A percentile compares a stretch with the other conserved stretches of the same genome.
Evolutionary conservation across 305 asterid genomes (phyloP).

Genomic region (Petunia hybrid): DNA sequence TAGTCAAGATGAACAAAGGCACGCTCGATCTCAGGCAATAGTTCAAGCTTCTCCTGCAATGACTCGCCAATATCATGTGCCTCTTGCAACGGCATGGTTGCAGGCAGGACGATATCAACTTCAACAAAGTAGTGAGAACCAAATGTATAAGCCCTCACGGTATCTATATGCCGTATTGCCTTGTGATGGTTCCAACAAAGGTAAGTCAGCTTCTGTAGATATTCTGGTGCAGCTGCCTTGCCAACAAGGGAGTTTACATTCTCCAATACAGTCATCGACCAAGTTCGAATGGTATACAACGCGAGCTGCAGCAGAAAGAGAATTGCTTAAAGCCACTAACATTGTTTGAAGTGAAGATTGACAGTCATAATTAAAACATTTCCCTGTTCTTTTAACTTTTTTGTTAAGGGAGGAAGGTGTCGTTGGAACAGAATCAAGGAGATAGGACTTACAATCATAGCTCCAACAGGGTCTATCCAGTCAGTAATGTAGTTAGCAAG

Average conservation of each 20-base stretch:
- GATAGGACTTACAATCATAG: conserved; percentile 40
- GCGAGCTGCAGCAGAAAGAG: conserved; percentile 46
- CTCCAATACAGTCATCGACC: conserved; percentile 60
- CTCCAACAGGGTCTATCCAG: conserved; percentile 48
- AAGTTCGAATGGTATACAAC: conserved; percentile 57
- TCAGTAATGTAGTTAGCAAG: conserved; percentile 39
- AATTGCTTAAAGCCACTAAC: conserved; percentile 20
- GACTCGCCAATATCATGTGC: conserved; percentile 64
- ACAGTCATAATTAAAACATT: not conserved
- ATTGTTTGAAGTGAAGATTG: not conserved
- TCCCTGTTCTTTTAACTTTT: not conserved
- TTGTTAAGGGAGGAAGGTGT: not conserved
- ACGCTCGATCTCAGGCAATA: conserved; percentile 55
- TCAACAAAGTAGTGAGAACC: conserved; percentile 63
- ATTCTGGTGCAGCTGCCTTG: conserved; percentile 58
- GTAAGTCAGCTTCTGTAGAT: conserved; percentile 57
- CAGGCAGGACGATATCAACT: conserved; percentile 61
- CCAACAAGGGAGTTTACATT: conserved; percentile 60
- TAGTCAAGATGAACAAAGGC: conserved; percentile 62
- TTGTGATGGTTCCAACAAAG: conserved; percentile 65
- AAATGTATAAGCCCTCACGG: conserved; percentile 60
- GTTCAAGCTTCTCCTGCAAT: conserved; percentile 61
- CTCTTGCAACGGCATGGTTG: conserved; percentile 55
- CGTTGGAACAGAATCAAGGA: not conserved
- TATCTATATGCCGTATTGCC: conserved; percentile 58